A percentile compares a stretch with the other conserved stretches of the same genome.
phyloP scores from a whole-genome alignment of 495 filamentous ascomycete genomes.

The Trichoderma gamsii region DNA sequence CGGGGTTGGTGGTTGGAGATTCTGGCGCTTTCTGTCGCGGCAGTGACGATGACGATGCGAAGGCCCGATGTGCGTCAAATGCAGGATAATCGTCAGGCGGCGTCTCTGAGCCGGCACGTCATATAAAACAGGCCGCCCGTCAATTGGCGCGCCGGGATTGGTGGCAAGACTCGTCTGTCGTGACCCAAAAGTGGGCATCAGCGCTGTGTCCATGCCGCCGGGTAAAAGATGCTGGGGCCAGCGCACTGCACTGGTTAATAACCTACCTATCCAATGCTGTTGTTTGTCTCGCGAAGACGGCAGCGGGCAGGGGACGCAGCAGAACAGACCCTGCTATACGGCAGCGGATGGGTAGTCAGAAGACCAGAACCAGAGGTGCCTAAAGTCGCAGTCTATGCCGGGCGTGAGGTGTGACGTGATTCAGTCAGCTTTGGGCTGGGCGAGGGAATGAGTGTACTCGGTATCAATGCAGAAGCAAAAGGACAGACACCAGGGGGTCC shows the following conservation, averaged over 20 bases:
- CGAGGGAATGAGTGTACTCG: background rate
- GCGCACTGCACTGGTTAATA: background rate
- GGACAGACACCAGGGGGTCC: background rate
- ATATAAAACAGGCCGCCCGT: background rate
- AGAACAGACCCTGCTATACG: background rate
- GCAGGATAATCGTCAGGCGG: slow-evolving; percentile 12
- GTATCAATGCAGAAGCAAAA: background rate
- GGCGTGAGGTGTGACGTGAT: background rate
- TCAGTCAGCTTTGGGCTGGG: background rate
- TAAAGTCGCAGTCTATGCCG: background rate
- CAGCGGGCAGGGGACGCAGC: background rate
- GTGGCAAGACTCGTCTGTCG: background rate
- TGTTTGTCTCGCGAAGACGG: background rate
- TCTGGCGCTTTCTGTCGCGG: background rate
- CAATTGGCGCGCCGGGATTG: background rate
- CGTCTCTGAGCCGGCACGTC: slow-evolving; percentile 5
- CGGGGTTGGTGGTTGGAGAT: background rate
- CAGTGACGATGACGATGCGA: slow-evolving; percentile 2
- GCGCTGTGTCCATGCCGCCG: background rate
- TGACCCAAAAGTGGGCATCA: background rate
- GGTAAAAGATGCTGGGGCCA: background rate
- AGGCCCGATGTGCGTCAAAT: slow-evolving; percentile 1
- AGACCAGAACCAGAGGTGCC: background rate
- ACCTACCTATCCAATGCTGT: background rate
- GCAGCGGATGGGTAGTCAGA: background rate